Conservation (phyloP, 2,329 filamentous ascomycete species). For the Colletotrichum tanaceti region DNA sequence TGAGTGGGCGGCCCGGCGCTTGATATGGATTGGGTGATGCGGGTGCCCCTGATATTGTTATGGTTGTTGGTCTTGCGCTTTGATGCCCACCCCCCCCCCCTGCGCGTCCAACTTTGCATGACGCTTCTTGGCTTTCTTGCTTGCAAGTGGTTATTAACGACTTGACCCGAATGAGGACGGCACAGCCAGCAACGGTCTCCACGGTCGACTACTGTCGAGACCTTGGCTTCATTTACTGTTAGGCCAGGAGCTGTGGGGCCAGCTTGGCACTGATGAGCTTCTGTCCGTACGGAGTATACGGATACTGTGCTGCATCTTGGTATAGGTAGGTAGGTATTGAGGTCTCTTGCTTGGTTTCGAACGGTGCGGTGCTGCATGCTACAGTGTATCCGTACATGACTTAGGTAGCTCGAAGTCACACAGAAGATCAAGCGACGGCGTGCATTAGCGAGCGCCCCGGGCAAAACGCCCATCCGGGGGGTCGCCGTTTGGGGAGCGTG, state of each 20-base stretch:
- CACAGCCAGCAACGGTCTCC: neutral
- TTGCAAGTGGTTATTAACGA: neutral
- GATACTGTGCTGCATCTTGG: neutral
- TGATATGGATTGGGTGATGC: neutral
- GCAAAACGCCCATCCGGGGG: neutral
- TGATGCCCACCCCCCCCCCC: neutral
- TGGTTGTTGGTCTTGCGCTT: constrained; percentile 14
- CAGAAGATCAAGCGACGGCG: neutral
- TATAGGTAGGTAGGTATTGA: no score
- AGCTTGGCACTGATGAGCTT: neutral
- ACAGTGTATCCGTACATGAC: no score
- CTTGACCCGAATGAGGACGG: neutral
- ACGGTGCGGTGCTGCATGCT: no score
- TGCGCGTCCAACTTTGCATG: neutral
- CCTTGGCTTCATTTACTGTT: neutral
- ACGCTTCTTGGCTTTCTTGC: constrained; percentile 10
- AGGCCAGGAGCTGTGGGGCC: neutral
- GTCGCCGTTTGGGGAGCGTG: neutral
- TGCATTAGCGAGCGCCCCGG: no score
- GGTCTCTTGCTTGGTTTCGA: neutral
- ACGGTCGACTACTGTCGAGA: neutral
- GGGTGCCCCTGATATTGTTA: constrained; percentile 3
- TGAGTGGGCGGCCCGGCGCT: constrained; percentile 10
- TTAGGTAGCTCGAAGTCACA: neutral
- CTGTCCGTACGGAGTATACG: no score